Percentiles rank a stretch among this genome's conserved stretches.
phyloP scores from a whole-genome alignment of 176 grass and related monocot genomes.

The Aechmea fasciata region DNA sequence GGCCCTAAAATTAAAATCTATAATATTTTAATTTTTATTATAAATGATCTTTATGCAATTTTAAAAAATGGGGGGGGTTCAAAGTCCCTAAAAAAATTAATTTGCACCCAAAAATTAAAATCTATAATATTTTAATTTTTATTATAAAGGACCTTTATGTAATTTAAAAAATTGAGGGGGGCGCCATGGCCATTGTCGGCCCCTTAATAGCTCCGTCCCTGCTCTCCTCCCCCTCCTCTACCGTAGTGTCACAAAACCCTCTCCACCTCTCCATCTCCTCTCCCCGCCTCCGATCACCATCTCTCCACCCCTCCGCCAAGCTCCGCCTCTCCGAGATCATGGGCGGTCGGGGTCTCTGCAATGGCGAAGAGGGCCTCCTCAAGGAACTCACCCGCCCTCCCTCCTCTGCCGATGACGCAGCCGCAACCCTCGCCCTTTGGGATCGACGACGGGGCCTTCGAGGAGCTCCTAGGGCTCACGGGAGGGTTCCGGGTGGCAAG shows the following conservation, averaged over 20 bases:
- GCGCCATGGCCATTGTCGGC: too few relatives aligned
- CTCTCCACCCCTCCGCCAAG: slow-evolving; percentile 26
- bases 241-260: slow-evolving; percentile 15
- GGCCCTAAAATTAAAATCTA: too few relatives aligned
- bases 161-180: too few relatives aligned
- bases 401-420: neutral
- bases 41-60: too few relatives aligned
- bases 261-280: neutral
- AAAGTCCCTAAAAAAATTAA: too few relatives aligned
- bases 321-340: slow-evolving; percentile 32
- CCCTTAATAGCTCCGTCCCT: too few relatives aligned
- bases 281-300: slow-evolving; percentile 10
- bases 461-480: slow-evolving; percentile 76
- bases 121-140: too few relatives aligned
- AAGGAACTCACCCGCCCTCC: slow-evolving; percentile 36
- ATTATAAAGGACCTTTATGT: too few relatives aligned
- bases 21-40: too few relatives aligned
- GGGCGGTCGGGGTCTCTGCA: slow-evolving; percentile 58
- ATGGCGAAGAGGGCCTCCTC: slow-evolving; percentile 47
- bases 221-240: slow-evolving; percentile 29
- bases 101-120: too few relatives aligned
- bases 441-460: slow-evolving; percentile 23
- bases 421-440: neutral
- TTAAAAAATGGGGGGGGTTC: too few relatives aligned
- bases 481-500: slow-evolving; percentile 78